phyloP scores from a whole-genome alignment of 2,329 filamentous ascomycete genomes.

The Hymenotorrendiella dingleyae region DNA sequence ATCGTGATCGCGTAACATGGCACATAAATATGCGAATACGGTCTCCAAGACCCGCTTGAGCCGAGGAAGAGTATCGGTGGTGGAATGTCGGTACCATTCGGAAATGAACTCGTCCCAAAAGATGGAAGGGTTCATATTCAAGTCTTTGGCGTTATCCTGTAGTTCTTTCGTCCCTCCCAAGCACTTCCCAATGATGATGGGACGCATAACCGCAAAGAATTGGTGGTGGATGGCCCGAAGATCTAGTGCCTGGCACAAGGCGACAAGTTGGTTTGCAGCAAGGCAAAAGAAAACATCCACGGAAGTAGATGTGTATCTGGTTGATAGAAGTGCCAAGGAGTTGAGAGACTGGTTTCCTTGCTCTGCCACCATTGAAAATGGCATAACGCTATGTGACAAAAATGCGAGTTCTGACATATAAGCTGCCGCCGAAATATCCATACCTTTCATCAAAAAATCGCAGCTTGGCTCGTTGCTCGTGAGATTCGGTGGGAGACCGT shows the following conservation, averaged over 20 bases:
- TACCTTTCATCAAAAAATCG: conserved; percentile 56
- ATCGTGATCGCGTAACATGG: background rate
- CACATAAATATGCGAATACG: background rate
- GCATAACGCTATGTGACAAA: conserved; percentile 55
- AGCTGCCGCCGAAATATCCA: conserved; percentile 60
- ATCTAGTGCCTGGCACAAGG: conserved; percentile 54
- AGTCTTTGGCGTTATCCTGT: too few relatives aligned
- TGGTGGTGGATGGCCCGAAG: conserved; percentile 36
- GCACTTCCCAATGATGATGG: background rate
- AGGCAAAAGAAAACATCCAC: conserved; percentile 51
- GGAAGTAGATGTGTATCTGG: conserved; percentile 50
- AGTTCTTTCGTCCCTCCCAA: background rate
- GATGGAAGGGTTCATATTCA: too few relatives aligned
- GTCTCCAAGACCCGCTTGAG: too few relatives aligned
- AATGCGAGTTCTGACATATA: conserved; percentile 57
- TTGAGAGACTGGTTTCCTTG: conserved; percentile 64
- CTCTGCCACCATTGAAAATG: conserved; percentile 61
- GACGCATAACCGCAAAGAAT: conserved; percentile 20
- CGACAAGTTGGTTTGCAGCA: conserved; percentile 46
- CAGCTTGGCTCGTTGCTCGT: conserved; percentile 50
- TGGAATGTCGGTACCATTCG: background rate
- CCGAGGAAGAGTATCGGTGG: too few relatives aligned
- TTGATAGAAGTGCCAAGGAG: conserved; percentile 55
- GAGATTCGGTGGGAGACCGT: conserved; percentile 58
- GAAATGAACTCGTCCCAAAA: background rate